phyloP scores from a whole-genome alignment of 23 red algal species.

The Gracilariopsis chorda region DNA sequence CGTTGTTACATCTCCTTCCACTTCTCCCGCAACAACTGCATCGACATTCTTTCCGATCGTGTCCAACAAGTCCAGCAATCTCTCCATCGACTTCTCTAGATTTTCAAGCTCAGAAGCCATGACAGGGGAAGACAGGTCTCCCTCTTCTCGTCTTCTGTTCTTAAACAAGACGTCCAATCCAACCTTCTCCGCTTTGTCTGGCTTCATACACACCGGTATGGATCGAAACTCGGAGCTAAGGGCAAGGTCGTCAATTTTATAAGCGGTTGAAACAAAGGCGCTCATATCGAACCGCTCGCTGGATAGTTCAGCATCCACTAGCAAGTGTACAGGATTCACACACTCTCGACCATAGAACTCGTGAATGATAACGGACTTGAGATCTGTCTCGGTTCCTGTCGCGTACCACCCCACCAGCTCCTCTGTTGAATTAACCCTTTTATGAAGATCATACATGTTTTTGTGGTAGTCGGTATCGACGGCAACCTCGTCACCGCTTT shows the following conservation, averaged over 20 bases:
- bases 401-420: slow-evolving; percentile 90
- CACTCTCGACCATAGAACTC: slow-evolving; percentile 84
- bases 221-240: slow-evolving; percentile 77
- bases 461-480: slow-evolving; percentile 81
- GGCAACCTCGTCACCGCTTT: slow-evolving; percentile 71
- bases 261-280: slow-evolving; percentile 71
- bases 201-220: slow-evolving; percentile 66
- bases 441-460: slow-evolving; percentile 75
- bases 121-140: neutral
- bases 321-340: slow-evolving; percentile 78
- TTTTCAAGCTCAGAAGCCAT: slow-evolving; percentile 87
- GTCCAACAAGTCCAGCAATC: slow-evolving; percentile 66
- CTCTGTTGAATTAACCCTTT: slow-evolving; percentile 53
- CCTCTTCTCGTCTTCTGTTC: slow-evolving; percentile 56
- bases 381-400: slow-evolving; percentile 75
- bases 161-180: slow-evolving; percentile 82
- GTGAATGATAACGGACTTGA: slow-evolving; percentile 90
- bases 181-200: slow-evolving; percentile 69
- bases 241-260: slow-evolving; percentile 72
- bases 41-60: slow-evolving; percentile 68
- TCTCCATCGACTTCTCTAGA: slow-evolving; percentile 57
- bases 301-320: slow-evolving; percentile 68
- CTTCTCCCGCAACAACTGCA: slow-evolving; percentile 66
- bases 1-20: slow-evolving; percentile 65
- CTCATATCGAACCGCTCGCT: slow-evolving; percentile 56